Percentiles rank a stretch among this genome's conserved stretches.
phyloP scores from a whole-genome alignment of 352 stramenopile genomes.

The Phytophthora constricta region DNA sequence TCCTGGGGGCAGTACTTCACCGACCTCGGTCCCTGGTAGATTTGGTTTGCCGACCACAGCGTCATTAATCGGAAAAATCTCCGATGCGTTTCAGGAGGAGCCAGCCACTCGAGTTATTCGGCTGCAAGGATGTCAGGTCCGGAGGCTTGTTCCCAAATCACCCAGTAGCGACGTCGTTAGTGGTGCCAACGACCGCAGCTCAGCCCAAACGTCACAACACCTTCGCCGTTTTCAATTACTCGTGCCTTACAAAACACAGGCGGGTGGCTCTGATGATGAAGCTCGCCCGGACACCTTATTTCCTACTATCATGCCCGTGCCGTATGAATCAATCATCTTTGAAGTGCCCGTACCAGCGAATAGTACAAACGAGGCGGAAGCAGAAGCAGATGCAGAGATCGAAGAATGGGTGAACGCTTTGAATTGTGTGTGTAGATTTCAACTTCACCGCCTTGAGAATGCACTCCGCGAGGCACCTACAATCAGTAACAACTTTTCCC shows the following conservation, averaged over 20 bases:
- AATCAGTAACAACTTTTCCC: slow-evolving; percentile 20
- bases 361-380: slow-evolving; percentile 3
- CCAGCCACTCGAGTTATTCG: slow-evolving; percentile 40
- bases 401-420: slow-evolving; percentile 45
- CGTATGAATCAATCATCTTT: slow-evolving; percentile 52
- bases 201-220: background rate
- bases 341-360: slow-evolving; percentile 29
- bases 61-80: slow-evolving; percentile 63
- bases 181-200: background rate
- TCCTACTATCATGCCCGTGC: slow-evolving; percentile 9
- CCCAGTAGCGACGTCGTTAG: slow-evolving; percentile 1
- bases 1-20: background rate
- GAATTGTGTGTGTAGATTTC: slow-evolving; percentile 51
- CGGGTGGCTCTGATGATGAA: background rate
- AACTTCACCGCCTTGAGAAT: slow-evolving; percentile 55
- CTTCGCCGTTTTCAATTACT: slow-evolving; percentile 50
- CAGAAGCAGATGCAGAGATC: slow-evolving; percentile 17
- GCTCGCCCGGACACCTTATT: slow-evolving; percentile 12
- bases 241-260: slow-evolving; percentile 37
- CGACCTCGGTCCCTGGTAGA: slow-evolving; percentile 28
- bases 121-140: slow-evolving; percentile 62
- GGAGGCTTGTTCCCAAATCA: slow-evolving; percentile 32
- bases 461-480: slow-evolving; percentile 36
- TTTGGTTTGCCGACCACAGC: slow-evolving; percentile 48
- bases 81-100: slow-evolving; percentile 46